Conservation (phyloP, 257 asterid genomes). For the Solanum chiquidenum region DNA sequence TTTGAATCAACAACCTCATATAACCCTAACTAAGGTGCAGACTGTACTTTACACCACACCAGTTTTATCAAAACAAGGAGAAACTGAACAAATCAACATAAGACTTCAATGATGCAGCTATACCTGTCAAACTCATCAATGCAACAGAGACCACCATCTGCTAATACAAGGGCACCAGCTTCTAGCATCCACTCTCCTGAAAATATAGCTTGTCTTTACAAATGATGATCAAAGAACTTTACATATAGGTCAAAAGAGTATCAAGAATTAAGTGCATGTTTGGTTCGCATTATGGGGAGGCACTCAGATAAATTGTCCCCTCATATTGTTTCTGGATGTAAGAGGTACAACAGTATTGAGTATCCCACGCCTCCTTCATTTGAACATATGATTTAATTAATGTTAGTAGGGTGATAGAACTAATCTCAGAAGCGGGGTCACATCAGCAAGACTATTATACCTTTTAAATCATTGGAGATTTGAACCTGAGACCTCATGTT, state of each 20-base stretch:
- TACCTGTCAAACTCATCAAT: constrained; percentile 98
- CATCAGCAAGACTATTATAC: neutral
- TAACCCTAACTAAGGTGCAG: neutral
- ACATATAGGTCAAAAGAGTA: neutral
- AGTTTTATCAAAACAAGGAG: neutral
- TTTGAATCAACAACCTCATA: neutral
- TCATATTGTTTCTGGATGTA: neutral
- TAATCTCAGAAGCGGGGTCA: neutral
- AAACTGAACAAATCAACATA: neutral
- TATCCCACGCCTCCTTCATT: neutral
- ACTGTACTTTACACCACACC: neutral
- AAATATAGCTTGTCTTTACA: neutral
- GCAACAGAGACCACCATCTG: constrained; percentile 99
- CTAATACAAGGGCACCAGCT: constrained; percentile 98
- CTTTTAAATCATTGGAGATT: neutral
- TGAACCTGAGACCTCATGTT: neutral
- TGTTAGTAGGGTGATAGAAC: neutral
- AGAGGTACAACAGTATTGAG: neutral
- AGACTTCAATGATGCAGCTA: neutral
- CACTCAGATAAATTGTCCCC: neutral
- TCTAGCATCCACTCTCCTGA: constrained; percentile 99
- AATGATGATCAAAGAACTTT: neutral
- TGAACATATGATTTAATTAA: neutral
- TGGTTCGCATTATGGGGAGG: neutral
- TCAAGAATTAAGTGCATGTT: neutral